Evolutionary conservation across 805 yeast species (phyloP), one percentile per base, ranked within the genome.

Genomic region (Starmera dryadoides): DNA sequence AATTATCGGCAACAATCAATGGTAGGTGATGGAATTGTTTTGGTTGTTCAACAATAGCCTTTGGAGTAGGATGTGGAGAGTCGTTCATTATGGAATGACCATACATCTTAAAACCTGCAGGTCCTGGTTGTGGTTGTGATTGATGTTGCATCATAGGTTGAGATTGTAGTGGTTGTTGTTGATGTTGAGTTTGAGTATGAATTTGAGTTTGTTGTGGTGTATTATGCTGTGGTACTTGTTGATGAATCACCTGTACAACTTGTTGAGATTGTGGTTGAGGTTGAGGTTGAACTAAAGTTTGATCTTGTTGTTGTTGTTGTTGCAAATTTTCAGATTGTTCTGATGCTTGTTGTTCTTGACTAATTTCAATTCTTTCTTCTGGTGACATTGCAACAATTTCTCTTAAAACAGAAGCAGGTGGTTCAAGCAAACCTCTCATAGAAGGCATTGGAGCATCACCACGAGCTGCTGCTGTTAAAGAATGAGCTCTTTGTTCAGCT

Each of bases 381-480:
- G 48, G 31, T 5, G 49, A 31, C n/a, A 56, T 43, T 8, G 55
- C 60, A 17, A 62, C 49, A 19, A 61, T 42, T 28, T 53, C 58
- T 41, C 71, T 51, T 30, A 68, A 38, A 11, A 58, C 30, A 6
- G 41, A 41, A 16, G 52, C 40, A 7, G 80, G 77, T 15, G 76
- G 69, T 30, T 66, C 71, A 10, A 77, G 72, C 6, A 77, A 70
- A 5, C 62, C 63, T 46, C 71, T 59, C 34, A 69, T 52, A 2
- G 63, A 53, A 1, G 77, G 77, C n/a, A 60, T 58, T 9, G 74
- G 68, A 4, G 62, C 69, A 38, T 66, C 68, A 11, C 67, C 68
- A 30, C 60, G 60, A 1, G 71, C 57, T 5, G 72, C 71, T 18
- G 60, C 60, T n/a, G 61, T 58, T 39, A 75, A 56, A 4, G 59